These are phyloP conservation scores for Lupinus albus DNA, from an alignment of 306 rosid genomes.

Conservation along the genomic window DNA sequence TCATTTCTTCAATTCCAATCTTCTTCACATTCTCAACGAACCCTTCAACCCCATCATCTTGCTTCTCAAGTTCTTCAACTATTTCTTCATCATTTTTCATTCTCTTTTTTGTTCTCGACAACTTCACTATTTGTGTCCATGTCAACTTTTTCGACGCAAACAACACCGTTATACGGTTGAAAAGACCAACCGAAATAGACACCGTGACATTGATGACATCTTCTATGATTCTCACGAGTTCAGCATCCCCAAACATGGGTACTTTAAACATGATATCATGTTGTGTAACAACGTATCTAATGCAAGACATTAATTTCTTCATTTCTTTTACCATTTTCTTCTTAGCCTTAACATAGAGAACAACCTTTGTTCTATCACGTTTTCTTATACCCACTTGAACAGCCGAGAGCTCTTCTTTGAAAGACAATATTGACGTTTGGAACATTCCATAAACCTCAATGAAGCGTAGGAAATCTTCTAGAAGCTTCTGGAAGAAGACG, in stretches of 20 bases:
- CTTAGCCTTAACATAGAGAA: constrained; percentile 49
- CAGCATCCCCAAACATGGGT: constrained; percentile 42
- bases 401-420: constrained; percentile 67
- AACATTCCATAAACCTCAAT: constrained; percentile 78
- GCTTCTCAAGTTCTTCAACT: constrained; percentile 47
- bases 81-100: background rate
- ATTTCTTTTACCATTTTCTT: constrained; percentile 57
- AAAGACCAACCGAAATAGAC: constrained; percentile 58
- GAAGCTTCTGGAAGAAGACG: constrained; percentile 59
- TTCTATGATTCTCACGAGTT: constrained; percentile 49
- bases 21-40: constrained; percentile 50
- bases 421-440: constrained; percentile 55
- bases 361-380: constrained; percentile 54
- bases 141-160: constrained; percentile 45
- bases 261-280: background rate
- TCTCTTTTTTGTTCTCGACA: constrained; percentile 45
- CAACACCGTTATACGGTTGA: constrained; percentile 57
- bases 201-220: constrained; percentile 62
- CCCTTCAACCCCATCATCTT: constrained; percentile 29
- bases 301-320: constrained; percentile 51
- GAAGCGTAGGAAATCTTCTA: constrained; percentile 68
- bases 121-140: constrained; percentile 47
- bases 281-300: constrained; percentile 37
- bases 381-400: constrained; percentile 70
- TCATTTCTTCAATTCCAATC: constrained; percentile 63